These are phyloP conservation scores for Murraya koenigii DNA, from an alignment of 345 rosid genomes.

Conservation along the genomic window DNA sequence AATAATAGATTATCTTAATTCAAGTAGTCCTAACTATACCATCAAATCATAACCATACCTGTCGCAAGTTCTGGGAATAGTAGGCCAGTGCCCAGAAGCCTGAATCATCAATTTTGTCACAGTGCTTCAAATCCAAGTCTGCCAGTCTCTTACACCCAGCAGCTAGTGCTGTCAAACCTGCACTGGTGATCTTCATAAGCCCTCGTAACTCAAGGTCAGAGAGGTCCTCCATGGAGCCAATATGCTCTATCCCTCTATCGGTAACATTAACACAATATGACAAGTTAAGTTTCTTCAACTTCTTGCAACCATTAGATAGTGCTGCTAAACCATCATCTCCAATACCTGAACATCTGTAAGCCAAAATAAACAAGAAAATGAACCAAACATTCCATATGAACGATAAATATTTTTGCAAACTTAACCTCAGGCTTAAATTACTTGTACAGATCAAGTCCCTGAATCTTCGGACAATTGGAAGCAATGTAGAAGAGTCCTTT, in stretches of 20 bases:
- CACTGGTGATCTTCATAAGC: conserved; percentile 53
- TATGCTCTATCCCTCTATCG: conserved; percentile 55
- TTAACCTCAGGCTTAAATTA: conserved; percentile 27
- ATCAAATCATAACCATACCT: conserved; percentile 41
- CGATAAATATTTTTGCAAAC: background rate
- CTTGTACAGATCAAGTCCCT: conserved; percentile 86
- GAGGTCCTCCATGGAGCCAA: conserved; percentile 55
- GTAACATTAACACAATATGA: conserved; percentile 71
- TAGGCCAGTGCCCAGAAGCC: conserved; percentile 81
- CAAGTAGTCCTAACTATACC: background rate
- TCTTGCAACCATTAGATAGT: conserved; percentile 74
- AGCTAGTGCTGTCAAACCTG: conserved; percentile 60
- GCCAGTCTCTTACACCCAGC: conserved; percentile 58
- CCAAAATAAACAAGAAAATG: conserved; percentile 15
- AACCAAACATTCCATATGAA: background rate
- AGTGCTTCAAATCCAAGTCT: conserved; percentile 76
- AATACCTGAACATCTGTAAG: conserved; percentile 55
- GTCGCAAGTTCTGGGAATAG: conserved; percentile 67
- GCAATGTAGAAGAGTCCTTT: conserved; percentile 66
- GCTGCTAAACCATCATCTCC: conserved; percentile 79
- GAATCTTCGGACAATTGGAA: conserved; percentile 58
- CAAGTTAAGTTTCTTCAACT: conserved; percentile 64
- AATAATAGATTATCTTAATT: background rate
- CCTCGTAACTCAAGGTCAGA: conserved; percentile 70
- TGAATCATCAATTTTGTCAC: conserved; percentile 61